Evolutionary conservation across 2,329 filamentous ascomycete species (phyloP), one percentile per base, ranked within the genome.

Genomic region (Aspergillus nomiae): DNA sequence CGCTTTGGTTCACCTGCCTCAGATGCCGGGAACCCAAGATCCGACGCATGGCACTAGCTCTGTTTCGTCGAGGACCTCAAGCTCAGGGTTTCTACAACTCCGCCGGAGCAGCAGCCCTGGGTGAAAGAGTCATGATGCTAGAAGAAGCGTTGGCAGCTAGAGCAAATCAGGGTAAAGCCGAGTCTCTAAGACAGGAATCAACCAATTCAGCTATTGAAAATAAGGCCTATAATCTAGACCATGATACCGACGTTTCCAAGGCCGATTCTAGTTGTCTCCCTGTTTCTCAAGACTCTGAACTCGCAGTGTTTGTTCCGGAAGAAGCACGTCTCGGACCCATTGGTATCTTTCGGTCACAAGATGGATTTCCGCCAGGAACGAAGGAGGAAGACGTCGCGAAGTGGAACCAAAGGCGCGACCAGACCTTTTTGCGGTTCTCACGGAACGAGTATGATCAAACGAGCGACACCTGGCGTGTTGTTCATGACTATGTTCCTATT

Each of bases 261-360:
- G 9, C 24, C 24, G 45, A 53, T 32, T 16, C n/a, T 10, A 36
- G 38, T 46, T 32, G 8, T 26, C 30, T 10, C 19, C 11, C 45
- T 16, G 21, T 16, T 34, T 2, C 7, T 30, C 28, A 46, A 32
- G 54, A 51, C 19, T n/a, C 19, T 3, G 1, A 53, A 19, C 8
- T 14, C 28, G n/a, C n/a, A 12, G 19, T 34, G 5, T 34, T 60
- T 1, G 45, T 69, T 11, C 66, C 67, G 1, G 64, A 65, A 48
- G 67, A 69, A 38, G 67, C 67, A 26, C 74, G 75, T 1, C 67
- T 76, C 26, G 60, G 65, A 16, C 71, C 71, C 2, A 63, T 73
- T 34, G 59, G 62, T 30, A 51, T 73, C 1, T 74, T 77, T 58
- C 56, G 58, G 2, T 53, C 54, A 24, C 50, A 46, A 16, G 56